Evolutionary conservation across 345 rosid species (phyloP).

Genomic region (Citropsis articulata): DNA sequence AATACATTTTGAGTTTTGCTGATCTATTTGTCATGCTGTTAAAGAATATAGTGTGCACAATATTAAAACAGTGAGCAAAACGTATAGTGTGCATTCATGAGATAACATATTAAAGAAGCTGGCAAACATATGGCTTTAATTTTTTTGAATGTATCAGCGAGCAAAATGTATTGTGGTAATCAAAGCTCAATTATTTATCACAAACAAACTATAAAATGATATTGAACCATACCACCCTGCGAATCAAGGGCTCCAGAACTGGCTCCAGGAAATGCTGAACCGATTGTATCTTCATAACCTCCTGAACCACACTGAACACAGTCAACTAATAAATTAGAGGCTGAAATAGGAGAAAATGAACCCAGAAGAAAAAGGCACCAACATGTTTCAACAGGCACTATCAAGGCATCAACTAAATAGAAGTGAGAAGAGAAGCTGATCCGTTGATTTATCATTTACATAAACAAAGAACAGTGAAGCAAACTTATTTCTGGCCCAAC

Average conservation of each 20-base stretch:
- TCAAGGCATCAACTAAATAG: background rate
- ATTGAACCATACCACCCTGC: slow-evolving; percentile 72
- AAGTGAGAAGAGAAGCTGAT: background rate
- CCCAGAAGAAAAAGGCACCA: background rate
- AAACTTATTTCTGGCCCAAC: background rate
- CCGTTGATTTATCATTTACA: background rate
- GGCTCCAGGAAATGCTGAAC: slow-evolving; percentile 79
- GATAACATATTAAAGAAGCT: background rate
- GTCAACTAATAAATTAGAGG: slow-evolving; percentile 26
- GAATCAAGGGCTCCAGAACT: slow-evolving; percentile 87
- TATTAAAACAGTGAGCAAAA: too few relatives aligned
- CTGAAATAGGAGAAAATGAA: background rate
- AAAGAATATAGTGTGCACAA: too few relatives aligned
- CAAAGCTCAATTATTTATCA: background rate
- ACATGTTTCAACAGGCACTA: background rate
- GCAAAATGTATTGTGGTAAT: background rate
- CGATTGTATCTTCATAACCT: slow-evolving; percentile 73
- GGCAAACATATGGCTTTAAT: background rate
- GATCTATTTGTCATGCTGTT: too few relatives aligned
- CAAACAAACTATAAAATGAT: background rate
- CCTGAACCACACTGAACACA: slow-evolving; percentile 79
- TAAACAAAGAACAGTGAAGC: background rate
- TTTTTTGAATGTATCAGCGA: background rate
- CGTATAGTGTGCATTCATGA: too few relatives aligned
- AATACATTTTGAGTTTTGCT: too few relatives aligned